phyloP scores from a whole-genome alignment of 331 rosid genomes.

The Spiraea crenata region DNA sequence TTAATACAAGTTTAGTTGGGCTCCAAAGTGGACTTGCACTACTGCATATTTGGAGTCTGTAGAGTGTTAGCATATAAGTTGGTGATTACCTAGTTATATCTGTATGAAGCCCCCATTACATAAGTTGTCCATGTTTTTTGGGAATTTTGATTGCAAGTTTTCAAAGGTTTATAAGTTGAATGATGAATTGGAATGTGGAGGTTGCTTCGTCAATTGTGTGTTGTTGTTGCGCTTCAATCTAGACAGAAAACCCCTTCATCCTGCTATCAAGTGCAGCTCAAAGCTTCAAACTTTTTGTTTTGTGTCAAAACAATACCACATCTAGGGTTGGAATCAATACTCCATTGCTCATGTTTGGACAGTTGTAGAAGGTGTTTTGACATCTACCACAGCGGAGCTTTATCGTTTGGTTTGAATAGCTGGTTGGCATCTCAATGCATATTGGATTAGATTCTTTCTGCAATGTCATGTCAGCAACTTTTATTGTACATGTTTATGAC shows the following conservation, averaged over 20 bases:
- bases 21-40: not conserved
- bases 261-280: not conserved
- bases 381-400: not conserved
- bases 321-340: not conserved
- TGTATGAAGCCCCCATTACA: not conserved
- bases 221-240: slow-evolving; percentile 3
- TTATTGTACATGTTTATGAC: not conserved
- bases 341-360: not conserved
- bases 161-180: not conserved
- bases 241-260: not conserved
- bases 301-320: not conserved
- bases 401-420: not conserved
- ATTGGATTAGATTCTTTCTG: not conserved
- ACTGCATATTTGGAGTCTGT: not conserved
- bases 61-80: not conserved
- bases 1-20: not conserved
- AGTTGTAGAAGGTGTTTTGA: not conserved
- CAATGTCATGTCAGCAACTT: not conserved
- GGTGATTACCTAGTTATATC: not conserved
- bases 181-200: not conserved
- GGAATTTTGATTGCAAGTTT: not conserved
- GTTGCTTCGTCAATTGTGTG: not conserved
- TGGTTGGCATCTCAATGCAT: not conserved
- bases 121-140: not conserved
- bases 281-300: not conserved